A percentile compares a stretch with the other conserved stretches of the same genome.
These are phyloP conservation scores for Blastomyces percursus DNA, from an alignment of 2,329 filamentous ascomycete species.

Conservation along the genomic window DNA sequence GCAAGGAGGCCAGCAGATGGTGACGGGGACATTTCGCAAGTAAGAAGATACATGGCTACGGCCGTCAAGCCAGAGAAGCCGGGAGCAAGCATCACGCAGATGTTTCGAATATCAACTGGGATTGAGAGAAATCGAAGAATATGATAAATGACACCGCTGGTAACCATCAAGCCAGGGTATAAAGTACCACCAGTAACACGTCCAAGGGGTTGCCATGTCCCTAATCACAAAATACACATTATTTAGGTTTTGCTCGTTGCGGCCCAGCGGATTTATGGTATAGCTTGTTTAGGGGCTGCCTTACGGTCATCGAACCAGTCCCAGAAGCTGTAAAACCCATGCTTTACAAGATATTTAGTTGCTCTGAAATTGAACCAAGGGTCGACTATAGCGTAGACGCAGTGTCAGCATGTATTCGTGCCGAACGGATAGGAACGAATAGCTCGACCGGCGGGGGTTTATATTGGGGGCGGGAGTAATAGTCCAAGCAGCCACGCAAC, in stretches of 20 bases:
- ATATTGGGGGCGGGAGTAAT: not conserved
- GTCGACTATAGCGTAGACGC: constrained; percentile 56
- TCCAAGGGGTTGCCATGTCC: constrained; percentile 97
- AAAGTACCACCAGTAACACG: constrained; percentile 98
- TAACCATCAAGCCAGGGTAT: constrained; percentile 98
- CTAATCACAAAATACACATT: constrained; percentile 29
- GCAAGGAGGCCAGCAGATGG: constrained; percentile 90
- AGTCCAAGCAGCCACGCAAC: constrained; percentile 31
- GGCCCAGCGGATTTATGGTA: not conserved
- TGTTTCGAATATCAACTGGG: constrained; percentile 96
- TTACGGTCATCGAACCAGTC: constrained; percentile 98
- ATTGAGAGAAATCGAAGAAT: constrained; percentile 76
- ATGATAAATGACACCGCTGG: constrained; percentile 94
- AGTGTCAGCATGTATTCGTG: constrained; percentile 9
- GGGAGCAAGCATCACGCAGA: constrained; percentile 91
- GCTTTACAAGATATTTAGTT: constrained; percentile 90
- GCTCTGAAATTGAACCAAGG: constrained; percentile 99
- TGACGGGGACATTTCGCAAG: constrained; percentile 93
- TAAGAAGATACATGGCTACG: constrained; percentile 85
- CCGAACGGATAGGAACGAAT: constrained; percentile 2
- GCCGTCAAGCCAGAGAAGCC: constrained; percentile 91
- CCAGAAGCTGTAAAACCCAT: constrained; percentile 99
- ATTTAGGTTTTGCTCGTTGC: not conserved
- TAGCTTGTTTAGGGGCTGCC: constrained; percentile 19
- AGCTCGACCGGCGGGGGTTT: not conserved